A percentile compares a stretch with the other conserved stretches of the same genome.
phyloP scores from a whole-genome alignment of 2,329 filamentous ascomycete genomes.

The Camptophora hylomeconis region DNA sequence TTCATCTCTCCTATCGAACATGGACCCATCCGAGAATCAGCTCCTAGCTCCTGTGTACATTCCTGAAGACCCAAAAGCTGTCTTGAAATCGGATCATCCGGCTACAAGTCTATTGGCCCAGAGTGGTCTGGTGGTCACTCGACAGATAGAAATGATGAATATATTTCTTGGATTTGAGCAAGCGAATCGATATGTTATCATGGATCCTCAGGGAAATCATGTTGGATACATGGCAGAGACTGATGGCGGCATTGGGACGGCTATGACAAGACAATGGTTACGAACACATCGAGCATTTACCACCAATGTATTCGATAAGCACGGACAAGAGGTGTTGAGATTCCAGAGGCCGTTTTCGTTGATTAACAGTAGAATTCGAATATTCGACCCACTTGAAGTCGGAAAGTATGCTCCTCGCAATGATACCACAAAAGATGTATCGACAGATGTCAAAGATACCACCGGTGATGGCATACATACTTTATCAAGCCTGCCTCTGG shows the following conservation, averaged over 20 bases:
- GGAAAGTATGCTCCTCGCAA: too few relatives aligned
- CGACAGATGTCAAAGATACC: constrained; percentile 19
- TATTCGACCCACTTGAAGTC: constrained; percentile 40
- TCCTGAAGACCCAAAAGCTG: constrained; percentile 45
- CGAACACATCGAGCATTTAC: constrained; percentile 51
- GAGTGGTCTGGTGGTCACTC: constrained; percentile 48
- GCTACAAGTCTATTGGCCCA: constrained; percentile 46
- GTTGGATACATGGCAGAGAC: constrained; percentile 53
- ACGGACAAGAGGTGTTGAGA: constrained; percentile 46
- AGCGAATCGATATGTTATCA: constrained; percentile 52
- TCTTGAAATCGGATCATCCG: constrained; percentile 46
- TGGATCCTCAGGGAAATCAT: constrained; percentile 50
- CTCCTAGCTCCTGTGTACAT: constrained; percentile 49
- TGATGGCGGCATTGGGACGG: constrained; percentile 44
- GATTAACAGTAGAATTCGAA: constrained; percentile 46
- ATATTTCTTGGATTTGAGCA: constrained; percentile 54
- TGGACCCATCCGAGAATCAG: constrained; percentile 33
- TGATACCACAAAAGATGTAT: constrained; percentile 12
- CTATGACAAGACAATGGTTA: constrained; percentile 46
- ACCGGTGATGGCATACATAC: constrained; percentile 29
- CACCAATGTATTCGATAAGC: constrained; percentile 50
- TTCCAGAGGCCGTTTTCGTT: constrained; percentile 53
- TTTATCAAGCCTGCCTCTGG: constrained; percentile 40
- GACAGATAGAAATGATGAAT: constrained; percentile 55
- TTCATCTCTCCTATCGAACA: constrained; percentile 30